phyloP scores from a whole-genome alignment of 2,329 filamentous ascomycete species.

The Calonectria naviculata region DNA sequence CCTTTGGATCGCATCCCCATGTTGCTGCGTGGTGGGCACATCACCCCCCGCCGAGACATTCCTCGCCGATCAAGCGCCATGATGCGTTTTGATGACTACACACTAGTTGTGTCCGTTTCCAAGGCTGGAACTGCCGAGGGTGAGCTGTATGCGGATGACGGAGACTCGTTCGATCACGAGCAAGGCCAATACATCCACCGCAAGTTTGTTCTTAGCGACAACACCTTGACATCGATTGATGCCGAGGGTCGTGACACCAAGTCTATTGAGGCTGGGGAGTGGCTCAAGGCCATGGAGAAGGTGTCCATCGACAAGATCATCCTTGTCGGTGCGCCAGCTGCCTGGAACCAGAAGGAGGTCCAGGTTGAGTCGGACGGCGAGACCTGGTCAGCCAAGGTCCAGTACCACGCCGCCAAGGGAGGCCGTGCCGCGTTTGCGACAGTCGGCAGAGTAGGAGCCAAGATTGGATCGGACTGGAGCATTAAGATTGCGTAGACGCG shows the following conservation, averaged over 20 bases:
- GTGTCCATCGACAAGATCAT: constrained; percentile 88
- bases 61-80: constrained; percentile 86
- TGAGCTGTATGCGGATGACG: constrained; percentile 91
- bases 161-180: constrained; percentile 90
- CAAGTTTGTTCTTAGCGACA: constrained; percentile 74
- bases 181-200: constrained; percentile 90
- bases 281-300: constrained; percentile 81
- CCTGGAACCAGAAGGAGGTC: constrained; percentile 75
- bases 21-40: constrained; percentile 92
- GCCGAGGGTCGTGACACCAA: constrained; percentile 65
- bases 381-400: constrained; percentile 68
- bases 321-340: constrained; percentile 79
- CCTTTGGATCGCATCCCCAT: constrained; percentile 89
- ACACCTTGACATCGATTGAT: constrained; percentile 76
- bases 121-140: constrained; percentile 74
- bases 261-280: constrained; percentile 71
- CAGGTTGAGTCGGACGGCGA: constrained; percentile 65
- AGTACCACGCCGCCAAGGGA: constrained; percentile 64
- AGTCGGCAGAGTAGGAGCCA: constrained; percentile 62
- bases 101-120: constrained; percentile 80
- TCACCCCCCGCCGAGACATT: constrained; percentile 89
- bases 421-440: constrained; percentile 63
- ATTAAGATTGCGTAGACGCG: constrained; percentile 46
- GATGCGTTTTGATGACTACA: constrained; percentile 97
- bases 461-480: constrained; percentile 66